Percentiles rank a stretch among this genome's conserved stretches.
Evolutionary conservation across 306 rosid species (phyloP).

Genomic region (Acmispon strigosus): DNA sequence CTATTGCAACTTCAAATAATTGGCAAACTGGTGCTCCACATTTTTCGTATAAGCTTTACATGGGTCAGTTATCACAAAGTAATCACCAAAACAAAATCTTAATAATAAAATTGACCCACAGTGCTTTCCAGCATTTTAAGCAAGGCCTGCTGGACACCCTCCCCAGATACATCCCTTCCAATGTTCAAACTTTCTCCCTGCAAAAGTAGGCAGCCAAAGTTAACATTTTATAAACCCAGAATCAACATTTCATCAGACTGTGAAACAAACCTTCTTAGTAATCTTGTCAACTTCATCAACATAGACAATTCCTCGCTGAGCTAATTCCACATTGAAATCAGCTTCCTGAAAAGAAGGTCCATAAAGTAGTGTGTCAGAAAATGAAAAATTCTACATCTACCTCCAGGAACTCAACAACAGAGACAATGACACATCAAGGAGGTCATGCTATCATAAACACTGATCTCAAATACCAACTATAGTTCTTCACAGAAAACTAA

Average conservation of each 20-base stretch:
- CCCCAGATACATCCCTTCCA: constrained; percentile 82
- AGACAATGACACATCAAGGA: not conserved
- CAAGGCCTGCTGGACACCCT: constrained; percentile 77
- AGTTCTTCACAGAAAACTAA: not conserved
- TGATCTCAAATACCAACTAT: not conserved
- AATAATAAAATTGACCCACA: constrained; percentile 33
- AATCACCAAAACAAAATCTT: not conserved
- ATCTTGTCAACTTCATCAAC: constrained; percentile 76
- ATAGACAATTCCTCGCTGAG: constrained; percentile 67
- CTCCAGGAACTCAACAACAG: not conserved
- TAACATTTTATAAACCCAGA: not conserved
- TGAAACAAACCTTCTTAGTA: constrained; percentile 59
- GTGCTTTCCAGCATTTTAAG: constrained; percentile 82
- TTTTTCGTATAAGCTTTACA: not conserved
- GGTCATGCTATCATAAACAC: not conserved
- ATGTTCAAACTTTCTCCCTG: constrained; percentile 48
- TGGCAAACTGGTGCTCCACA: not conserved
- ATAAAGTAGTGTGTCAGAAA: not conserved
- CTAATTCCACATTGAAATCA: constrained; percentile 60
- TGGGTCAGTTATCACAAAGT: not conserved
- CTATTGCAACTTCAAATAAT: not conserved
- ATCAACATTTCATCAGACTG: not conserved
- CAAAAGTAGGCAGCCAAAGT: not conserved
- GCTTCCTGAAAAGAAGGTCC: constrained; percentile 46
- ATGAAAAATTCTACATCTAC: not conserved